Evolutionary conservation across 2,329 filamentous ascomycete species (phyloP), one percentile per base, ranked within the genome.

Genomic region (Ramularia collo-cygni): DNA sequence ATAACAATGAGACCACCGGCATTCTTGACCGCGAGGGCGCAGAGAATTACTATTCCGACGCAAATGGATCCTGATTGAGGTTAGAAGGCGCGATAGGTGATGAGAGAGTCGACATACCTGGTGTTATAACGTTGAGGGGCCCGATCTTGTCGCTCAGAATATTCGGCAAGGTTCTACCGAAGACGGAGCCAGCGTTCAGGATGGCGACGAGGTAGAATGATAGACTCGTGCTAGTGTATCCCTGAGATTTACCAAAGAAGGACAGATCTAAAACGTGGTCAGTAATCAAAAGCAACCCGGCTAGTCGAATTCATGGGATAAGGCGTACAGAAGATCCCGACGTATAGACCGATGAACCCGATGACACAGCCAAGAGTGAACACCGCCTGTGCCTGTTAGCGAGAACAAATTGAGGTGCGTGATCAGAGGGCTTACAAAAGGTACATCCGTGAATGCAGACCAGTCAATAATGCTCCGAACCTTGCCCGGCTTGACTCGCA

Each of bases 151-250:
- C 66, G 1, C 61, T 57, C 0, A 68, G 37, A 1, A 57, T 55
- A 38, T 64, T 64, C 5, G 65, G 63, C 1, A 66, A 37, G 3
- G 62, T 60, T 8, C 65, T 61, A 1, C 67, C 67, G n/a, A 68
- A 55, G 13, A 64, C 54, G 1, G 60, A 65, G 3, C 52, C 65
- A 2, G 62, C 64, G 42, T 68, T 68, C 34, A 68, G 52, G 34
- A 68, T 65, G 5, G 64, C 55, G 1, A 66, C 59, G 4, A 69
- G 51, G 48, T 71, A 69, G 48, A 68, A 68, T 0, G 59, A 57
- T 43, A 69, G 44, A 18, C 53, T 55, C 3, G 48, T 40, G 38
- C 55, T 43, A 1, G 61, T 63, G 21, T 61, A 54, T 8, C 56
- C 52, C 2, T 50, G 53, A 1, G 56, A 43, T 17, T 57, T 31